phyloP scores from a whole-genome alignment of 805 yeast genomes.

The Kodamaea nitidulidarum region DNA sequence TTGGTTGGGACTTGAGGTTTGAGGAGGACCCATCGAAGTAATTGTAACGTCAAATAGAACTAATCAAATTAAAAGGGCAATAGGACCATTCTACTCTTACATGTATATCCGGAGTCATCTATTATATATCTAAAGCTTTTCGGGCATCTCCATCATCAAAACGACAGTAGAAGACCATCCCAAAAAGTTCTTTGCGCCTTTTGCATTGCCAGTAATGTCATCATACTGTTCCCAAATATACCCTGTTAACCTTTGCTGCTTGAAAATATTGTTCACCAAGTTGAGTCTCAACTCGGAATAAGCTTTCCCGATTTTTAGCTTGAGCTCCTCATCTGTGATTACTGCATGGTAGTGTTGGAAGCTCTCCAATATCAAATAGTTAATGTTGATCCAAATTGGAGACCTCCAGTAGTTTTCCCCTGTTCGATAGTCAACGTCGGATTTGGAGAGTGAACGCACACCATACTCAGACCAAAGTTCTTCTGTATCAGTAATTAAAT shows the following conservation, averaged over 20 bases:
- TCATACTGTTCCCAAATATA: conserved; percentile 90
- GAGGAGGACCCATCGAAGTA: conserved; percentile 48
- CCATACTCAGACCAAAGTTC: conserved; percentile 79
- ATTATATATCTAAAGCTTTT: conserved; percentile 20
- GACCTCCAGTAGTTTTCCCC: conserved; percentile 97
- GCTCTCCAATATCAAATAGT: conserved; percentile 74
- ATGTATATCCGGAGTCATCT: too few species aligned
- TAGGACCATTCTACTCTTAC: too few species aligned
- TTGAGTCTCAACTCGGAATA: conserved; percentile 62
- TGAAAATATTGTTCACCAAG: conserved; percentile 61
- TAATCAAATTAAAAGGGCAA: too few species aligned
- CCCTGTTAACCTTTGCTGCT: conserved; percentile 73
- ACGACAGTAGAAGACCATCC: conserved; percentile 92
- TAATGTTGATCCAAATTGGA: conserved; percentile 88
- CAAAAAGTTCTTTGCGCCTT: conserved; percentile 82
- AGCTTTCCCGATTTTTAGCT: conserved; percentile 32
- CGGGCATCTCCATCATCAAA: conserved; percentile 81
- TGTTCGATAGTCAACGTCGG: conserved; percentile 61
- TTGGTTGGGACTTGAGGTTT: conserved; percentile 95
- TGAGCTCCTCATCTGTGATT: conserved; percentile 29
- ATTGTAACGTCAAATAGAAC: too few species aligned
- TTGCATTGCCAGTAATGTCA: conserved; percentile 66
- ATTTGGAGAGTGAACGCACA: conserved; percentile 70
- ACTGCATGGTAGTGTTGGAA: conserved; percentile 49
- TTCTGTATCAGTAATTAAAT: conserved; percentile 61